phyloP scores from a whole-genome alignment of 2,329 filamentous ascomycete species.

The Trichocomaceae sp. region DNA sequence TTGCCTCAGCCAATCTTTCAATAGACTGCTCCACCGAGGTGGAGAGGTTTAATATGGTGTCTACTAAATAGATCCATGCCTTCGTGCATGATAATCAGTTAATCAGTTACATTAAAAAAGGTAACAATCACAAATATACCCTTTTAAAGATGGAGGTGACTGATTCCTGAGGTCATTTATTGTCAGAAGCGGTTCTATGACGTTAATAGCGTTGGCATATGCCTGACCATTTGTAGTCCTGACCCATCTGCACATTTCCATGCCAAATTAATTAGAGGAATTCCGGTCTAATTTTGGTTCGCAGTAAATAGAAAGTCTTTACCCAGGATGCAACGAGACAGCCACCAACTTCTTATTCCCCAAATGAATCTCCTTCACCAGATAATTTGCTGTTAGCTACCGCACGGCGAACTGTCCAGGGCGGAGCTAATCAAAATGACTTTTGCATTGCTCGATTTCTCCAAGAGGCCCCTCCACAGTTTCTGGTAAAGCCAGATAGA shows the following conservation, averaged over 20 bases:
- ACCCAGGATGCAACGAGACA: constrained; percentile 11
- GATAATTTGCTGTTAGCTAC: constrained; percentile 9
- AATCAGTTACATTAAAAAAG: too few relatives aligned
- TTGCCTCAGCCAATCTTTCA: too few relatives aligned
- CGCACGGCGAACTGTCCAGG: constrained; percentile 3
- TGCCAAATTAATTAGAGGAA: too few relatives aligned
- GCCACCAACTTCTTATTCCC: constrained; percentile 6
- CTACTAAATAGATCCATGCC: too few relatives aligned
- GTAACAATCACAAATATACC: background rate
- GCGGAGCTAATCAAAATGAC: constrained; percentile 4
- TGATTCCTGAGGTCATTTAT: constrained; percentile 6
- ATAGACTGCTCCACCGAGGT: too few relatives aligned
- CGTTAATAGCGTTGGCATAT: constrained; percentile 9
- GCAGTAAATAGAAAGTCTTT: background rate
- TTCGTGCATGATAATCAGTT: background rate
- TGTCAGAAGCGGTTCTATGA: constrained; percentile 6
- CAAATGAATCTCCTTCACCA: constrained; percentile 11
- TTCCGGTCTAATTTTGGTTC: background rate
- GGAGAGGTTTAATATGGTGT: too few relatives aligned
- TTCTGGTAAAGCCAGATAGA: constrained; percentile 11
- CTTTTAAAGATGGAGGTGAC: constrained; percentile 1
- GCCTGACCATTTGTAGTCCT: constrained; percentile 11
- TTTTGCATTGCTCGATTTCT: constrained; percentile 4
- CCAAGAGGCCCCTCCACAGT: constrained; percentile 3
- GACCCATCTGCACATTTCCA: constrained; percentile 8